Conservation (phyloP, 1,284 basidiomycete genomes). For the Exsudoporus floridanus region DNA sequence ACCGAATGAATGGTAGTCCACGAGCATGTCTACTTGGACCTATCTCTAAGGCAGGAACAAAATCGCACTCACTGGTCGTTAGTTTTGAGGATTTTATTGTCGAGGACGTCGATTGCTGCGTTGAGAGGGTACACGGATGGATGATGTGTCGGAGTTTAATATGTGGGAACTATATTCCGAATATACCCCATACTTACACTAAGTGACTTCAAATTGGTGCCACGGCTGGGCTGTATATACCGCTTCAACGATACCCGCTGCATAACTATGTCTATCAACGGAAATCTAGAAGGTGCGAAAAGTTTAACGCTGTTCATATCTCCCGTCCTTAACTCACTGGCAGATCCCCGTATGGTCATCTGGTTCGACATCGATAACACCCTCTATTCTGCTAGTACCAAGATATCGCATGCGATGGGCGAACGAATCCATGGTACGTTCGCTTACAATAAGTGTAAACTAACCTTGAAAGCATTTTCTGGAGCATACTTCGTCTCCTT, state of each 20-base stretch:
- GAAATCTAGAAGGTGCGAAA: constrained; percentile 26
- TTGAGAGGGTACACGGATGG: constrained; percentile 10
- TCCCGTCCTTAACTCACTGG: constrained; percentile 6
- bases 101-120: constrained; percentile 29
- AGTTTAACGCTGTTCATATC: neutral
- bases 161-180: constrained; percentile 27
- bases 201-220: too few species aligned
- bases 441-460: neutral
- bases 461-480: neutral
- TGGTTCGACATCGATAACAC: constrained; percentile 91
- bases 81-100: constrained; percentile 42
- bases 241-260: constrained; percentile 26
- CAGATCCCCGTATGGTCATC: constrained; percentile 53
- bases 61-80: constrained; percentile 38
- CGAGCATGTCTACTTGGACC: neutral
- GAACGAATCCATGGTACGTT: constrained; percentile 69
- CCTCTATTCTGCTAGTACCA: constrained; percentile 72
- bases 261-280: constrained; percentile 24
- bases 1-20: neutral
- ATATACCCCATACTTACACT: constrained; percentile 8
- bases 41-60: constrained; percentile 9
- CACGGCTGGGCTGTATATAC: neutral
- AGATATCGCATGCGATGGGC: constrained; percentile 81
- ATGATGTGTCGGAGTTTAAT: constrained; percentile 30
- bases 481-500: constrained; percentile 75